Evolutionary conservation across 1,139 yeast species (phyloP).

Genomic region (Kazachstania sp.): DNA sequence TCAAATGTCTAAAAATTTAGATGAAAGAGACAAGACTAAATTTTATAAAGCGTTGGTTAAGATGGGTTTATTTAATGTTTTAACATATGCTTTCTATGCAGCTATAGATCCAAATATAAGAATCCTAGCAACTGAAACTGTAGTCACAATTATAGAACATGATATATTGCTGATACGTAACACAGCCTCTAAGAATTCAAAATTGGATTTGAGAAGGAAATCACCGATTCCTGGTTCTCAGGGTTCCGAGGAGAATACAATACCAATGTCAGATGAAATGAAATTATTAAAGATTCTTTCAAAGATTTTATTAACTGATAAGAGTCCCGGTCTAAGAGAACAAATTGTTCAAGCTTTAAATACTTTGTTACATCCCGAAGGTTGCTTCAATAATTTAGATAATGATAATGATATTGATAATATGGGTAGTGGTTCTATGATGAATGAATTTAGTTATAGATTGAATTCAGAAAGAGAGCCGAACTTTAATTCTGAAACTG

Average conservation of each 20-base stretch:
- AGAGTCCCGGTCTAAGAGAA: constrained; percentile 62
- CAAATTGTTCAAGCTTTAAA: constrained; percentile 82
- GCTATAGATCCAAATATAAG: constrained; percentile 43
- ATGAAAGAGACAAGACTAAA: constrained; percentile 51
- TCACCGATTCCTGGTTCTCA: background rate
- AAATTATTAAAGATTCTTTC: constrained; percentile 53
- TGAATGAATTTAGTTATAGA: constrained; percentile 11
- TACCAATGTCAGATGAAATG: constrained; percentile 37
- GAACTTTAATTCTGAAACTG: background rate
- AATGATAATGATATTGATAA: constrained; percentile 8
- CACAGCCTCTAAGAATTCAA: constrained; percentile 21
- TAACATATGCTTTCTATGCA: constrained; percentile 63
- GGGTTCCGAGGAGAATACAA: background rate
- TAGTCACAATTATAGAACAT: constrained; percentile 75
- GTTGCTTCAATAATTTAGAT: constrained; percentile 21
- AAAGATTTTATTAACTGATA: constrained; percentile 53
- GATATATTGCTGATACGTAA: constrained; percentile 60
- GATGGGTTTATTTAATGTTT: constrained; percentile 61
- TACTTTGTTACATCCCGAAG: constrained; percentile 56
- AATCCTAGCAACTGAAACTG: constrained; percentile 71
- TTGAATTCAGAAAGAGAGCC: constrained; percentile 7
- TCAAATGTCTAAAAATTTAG: constrained; percentile 60
- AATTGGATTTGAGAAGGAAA: background rate
- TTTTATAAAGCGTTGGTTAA: constrained; percentile 59
- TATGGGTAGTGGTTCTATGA: constrained; percentile 1